Evolutionary conservation across 176 grass and related monocot genomes (phyloP).

Genomic region (Raddia distichophylla): DNA sequence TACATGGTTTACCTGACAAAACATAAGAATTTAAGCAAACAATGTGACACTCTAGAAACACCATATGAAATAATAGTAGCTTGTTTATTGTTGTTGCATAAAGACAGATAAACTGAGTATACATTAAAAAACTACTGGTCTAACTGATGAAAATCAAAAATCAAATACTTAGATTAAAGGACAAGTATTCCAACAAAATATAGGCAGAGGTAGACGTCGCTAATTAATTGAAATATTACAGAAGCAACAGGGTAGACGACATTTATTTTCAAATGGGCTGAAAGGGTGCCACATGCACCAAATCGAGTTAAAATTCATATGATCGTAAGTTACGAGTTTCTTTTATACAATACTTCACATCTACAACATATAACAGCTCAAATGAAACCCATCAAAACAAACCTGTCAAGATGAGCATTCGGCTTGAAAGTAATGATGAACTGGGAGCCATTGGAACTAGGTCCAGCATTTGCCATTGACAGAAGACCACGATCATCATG

Average conservation of each 20-base stretch:
- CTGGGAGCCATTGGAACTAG: conserved; percentile 80
- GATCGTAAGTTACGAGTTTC: neutral
- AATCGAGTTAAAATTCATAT: neutral
- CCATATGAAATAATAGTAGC: neutral
- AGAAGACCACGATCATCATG: conserved; percentile 88
- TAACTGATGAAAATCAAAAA: neutral
- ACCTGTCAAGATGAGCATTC: conserved; percentile 87
- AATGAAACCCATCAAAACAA: conserved; percentile 37
- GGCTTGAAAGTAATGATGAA: conserved; percentile 96
- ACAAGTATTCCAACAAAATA: neutral
- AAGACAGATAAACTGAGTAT: neutral
- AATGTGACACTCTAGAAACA: conserved; percentile 5
- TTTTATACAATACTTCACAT: neutral
- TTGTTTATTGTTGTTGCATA: neutral
- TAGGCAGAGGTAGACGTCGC: neutral
- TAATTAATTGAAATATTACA: conserved; percentile 17
- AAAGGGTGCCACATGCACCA: neutral
- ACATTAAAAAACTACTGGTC: neutral
- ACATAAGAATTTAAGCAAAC: conserved; percentile 12
- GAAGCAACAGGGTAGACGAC: neutral
- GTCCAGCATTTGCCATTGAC: conserved; percentile 86
- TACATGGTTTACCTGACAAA: conserved; percentile 14
- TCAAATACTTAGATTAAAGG: neutral
- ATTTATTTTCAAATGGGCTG: neutral
- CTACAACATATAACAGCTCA: neutral